Evolutionary conservation across 2,329 filamentous ascomycete genomes (phyloP).

Genomic region (Ascochyta koolunga): DNA sequence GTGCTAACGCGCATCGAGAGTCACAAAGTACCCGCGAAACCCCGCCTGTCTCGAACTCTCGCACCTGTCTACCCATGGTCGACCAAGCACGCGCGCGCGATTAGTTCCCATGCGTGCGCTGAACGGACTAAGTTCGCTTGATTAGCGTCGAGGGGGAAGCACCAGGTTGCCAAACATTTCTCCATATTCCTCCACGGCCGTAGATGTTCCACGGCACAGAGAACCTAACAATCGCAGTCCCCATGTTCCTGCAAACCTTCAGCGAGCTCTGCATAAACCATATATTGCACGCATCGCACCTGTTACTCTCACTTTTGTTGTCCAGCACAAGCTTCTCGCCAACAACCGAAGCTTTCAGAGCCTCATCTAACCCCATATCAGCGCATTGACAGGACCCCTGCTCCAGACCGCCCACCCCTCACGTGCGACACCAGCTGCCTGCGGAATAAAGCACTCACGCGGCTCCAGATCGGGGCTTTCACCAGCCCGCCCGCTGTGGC

Average conservation of each 20-base stretch:
- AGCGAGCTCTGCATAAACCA: not conserved
- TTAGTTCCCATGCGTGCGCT: not conserved
- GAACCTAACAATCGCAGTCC: not conserved
- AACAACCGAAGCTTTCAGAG: slow-evolving; percentile 14
- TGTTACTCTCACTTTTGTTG: not conserved
- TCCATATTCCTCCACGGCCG: slow-evolving; percentile 9
- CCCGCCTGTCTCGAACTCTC: not conserved
- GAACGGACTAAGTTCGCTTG: not conserved
- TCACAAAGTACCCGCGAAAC: too few relatives aligned
- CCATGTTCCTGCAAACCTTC: not conserved
- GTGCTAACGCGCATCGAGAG: slow-evolving; percentile 1
- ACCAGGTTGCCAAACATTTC: not conserved
- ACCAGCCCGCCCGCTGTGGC: slow-evolving; percentile 6
- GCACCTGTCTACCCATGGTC: not conserved
- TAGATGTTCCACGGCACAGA: slow-evolving; percentile 7
- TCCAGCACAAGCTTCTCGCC: slow-evolving; percentile 10
- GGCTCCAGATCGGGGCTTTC: slow-evolving; percentile 5
- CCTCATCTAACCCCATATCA: slow-evolving; percentile 2
- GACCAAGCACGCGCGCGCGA: slow-evolving; percentile 2
- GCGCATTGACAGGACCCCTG: too few relatives aligned
- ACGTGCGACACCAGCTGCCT: not conserved
- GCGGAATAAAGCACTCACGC: slow-evolving; percentile 16
- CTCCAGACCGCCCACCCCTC: not conserved
- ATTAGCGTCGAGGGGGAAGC: not conserved
- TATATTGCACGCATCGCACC: not conserved